These are phyloP conservation scores for Leucaena leucocephala DNA, from an alignment of 306 rosid genomes.

Conservation along the genomic window DNA sequence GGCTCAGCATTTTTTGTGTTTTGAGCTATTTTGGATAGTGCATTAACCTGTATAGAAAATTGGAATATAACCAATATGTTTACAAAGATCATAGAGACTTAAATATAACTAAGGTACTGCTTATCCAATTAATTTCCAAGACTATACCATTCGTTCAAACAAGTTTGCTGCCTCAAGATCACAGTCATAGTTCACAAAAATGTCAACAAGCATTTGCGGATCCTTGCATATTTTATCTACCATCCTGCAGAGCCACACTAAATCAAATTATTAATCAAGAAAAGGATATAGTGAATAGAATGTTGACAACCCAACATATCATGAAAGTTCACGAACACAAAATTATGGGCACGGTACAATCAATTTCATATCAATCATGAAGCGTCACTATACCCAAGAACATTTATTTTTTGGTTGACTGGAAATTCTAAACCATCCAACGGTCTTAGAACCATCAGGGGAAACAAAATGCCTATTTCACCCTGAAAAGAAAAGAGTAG, in stretches of 20 bases:
- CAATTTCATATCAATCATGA: constrained; percentile 38
- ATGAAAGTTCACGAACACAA: constrained; percentile 20
- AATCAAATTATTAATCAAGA: constrained; percentile 37
- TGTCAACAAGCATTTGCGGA: constrained; percentile 97
- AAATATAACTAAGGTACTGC: neutral
- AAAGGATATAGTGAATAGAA: constrained; percentile 31
- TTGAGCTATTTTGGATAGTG: constrained; percentile 90
- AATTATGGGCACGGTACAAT: neutral
- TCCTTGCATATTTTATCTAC: constrained; percentile 93
- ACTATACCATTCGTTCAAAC: constrained; percentile 93
- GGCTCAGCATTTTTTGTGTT: constrained; percentile 80
- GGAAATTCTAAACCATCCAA: constrained; percentile 81
- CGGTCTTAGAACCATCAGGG: constrained; percentile 90
- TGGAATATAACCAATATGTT: constrained; percentile 30
- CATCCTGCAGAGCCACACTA: constrained; percentile 72
- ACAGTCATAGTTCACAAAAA: constrained; percentile 98
- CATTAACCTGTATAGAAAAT: constrained; percentile 67
- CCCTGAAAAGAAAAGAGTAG: constrained; percentile 63
- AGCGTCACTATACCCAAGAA: constrained; percentile 79
- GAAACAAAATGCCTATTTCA: constrained; percentile 98
- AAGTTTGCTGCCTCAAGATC: constrained; percentile 98
- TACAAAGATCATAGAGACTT: neutral
- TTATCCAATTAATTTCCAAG: neutral
- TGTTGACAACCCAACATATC: constrained; percentile 6
- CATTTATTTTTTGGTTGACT: constrained; percentile 84